A percentile compares a stretch with the other conserved stretches of the same genome.
Evolutionary conservation across 345 rosid genomes (phyloP).

Genomic region (Murraya paniculata): DNA sequence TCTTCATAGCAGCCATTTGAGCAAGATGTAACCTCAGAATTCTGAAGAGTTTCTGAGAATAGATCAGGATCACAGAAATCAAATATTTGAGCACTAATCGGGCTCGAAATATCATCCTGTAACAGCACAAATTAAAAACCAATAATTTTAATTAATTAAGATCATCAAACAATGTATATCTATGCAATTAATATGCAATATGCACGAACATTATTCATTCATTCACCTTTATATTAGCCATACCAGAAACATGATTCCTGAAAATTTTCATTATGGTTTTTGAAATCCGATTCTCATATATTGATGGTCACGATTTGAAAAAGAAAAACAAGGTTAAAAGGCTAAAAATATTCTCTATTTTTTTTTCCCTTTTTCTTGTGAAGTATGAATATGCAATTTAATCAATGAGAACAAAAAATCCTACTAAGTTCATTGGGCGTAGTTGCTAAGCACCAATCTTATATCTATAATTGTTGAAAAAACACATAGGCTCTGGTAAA

Average conservation of each 20-base stretch:
- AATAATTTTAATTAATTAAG: background rate
- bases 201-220: background rate
- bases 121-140: background rate
- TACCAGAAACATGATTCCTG: constrained; percentile 15
- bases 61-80: constrained; percentile 63
- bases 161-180: background rate
- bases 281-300: constrained; percentile 27
- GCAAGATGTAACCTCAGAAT: constrained; percentile 61
- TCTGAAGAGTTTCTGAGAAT: constrained; percentile 60
- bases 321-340: background rate
- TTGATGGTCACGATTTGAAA: constrained; percentile 2
- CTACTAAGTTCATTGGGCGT: constrained; percentile 9
- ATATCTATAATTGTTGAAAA: constrained; percentile 27
- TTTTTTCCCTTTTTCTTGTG: background rate
- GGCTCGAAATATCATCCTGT: constrained; percentile 84
- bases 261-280: constrained; percentile 6
- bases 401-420: background rate
- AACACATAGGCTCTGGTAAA: constrained; percentile 18
- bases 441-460: constrained; percentile 23
- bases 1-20: constrained; percentile 61
- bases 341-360: constrained; percentile 5
- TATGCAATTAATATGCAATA: background rate
- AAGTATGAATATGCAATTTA: constrained; percentile 3
- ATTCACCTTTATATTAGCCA: constrained; percentile 15
- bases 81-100: constrained; percentile 60